Evolutionary conservation across 192 early-diverging fungal genomes (phyloP), one percentile per base, ranked within the genome.

Genomic region (Thoreauomyces humboldtii): DNA sequence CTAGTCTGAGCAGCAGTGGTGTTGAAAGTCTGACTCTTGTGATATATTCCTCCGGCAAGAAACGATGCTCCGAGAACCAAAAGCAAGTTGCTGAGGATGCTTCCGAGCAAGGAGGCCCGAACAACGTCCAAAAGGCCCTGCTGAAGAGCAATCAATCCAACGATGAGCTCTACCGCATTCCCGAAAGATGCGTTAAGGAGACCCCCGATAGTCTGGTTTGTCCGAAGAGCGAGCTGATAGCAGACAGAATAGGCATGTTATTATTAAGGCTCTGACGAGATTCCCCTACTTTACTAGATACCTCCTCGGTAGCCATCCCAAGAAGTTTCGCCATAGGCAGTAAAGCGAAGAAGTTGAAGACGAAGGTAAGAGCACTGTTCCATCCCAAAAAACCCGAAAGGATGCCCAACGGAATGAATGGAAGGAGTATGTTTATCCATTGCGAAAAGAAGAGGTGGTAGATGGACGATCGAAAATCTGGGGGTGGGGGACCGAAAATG

Each of bases 251-350:
- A 6, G 19, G 12, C 24, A 57, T 47, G 53, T 12, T 27, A 52
- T 50, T 21, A 45, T 54, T 11, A 71, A 36, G 17, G 9, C 38
- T 17, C 7, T 41, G 9, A 12, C 17, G 9, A 41, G 9, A 41
- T 17, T 17, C 7, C 38, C 38, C 38, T 12, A 17, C 7, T 12
- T 41, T 17, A 17, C 38, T 12, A 17, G 9, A 17, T 4, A 94
- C 67, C 51, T 98, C 91, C 59, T 98, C 95, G 4, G 92, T 98
- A 1, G 86, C 83, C 70, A 91, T 87, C 17, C 89, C 92, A 35
- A 98, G 81, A 52, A 98, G 77, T 74, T 91, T 89, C 7, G 93
- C 94, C 36, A 95, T 77, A 7, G 92, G 92, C 24, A 98, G 76
- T 61, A 96, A 91, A 24, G 91, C 92, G 43, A 92, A 63, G 45